phyloP scores from a whole-genome alignment of 495 filamentous ascomycete species.

The Jackrogersella minutella region DNA sequence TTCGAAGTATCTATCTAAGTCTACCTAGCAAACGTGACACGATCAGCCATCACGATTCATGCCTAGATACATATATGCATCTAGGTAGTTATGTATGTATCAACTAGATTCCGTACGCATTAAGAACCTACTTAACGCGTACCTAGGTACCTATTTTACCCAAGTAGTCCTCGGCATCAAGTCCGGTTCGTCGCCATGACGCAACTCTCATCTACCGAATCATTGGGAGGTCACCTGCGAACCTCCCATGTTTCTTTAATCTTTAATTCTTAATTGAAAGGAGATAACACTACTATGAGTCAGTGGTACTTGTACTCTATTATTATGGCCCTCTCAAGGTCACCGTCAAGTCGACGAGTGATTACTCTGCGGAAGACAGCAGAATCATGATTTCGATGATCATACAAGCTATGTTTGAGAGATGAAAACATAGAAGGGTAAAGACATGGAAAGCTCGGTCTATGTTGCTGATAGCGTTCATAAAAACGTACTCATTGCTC shows the following conservation, averaged over 20 bases:
- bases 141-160: background rate
- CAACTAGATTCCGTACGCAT: no score
- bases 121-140: no score
- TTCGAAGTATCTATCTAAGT: no score
- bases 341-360: no score
- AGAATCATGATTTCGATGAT: no score
- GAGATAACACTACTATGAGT: background rate
- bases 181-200: background rate
- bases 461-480: background rate
- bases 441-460: background rate
- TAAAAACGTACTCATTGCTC: conserved; percentile 4
- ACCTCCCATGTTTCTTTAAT: background rate
- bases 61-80: no score
- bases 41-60: no score
- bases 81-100: no score
- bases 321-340: no score
- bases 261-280: no score
- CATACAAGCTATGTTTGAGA: background rate
- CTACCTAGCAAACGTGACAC: no score
- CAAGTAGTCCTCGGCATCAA: background rate
- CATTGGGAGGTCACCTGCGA: background rate
- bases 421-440: background rate
- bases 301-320: background rate
- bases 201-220: background rate
- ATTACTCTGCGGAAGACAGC: no score